phyloP scores from a whole-genome alignment of 163 green algal species.

The Volvox carteri region DNA sequence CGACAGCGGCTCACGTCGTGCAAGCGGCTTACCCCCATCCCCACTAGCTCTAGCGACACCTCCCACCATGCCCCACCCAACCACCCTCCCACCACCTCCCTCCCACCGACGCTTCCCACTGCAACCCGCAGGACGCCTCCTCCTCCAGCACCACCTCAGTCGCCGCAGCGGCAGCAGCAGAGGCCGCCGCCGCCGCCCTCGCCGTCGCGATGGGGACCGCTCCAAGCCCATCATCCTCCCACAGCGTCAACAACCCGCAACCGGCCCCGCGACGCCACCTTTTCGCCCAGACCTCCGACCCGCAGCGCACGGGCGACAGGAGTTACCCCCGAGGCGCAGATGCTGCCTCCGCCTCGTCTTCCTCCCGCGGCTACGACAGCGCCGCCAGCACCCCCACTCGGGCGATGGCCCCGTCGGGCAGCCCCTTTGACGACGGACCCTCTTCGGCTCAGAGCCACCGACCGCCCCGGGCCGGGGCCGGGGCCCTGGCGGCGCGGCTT shows the following conservation, averaged over 20 bases:
- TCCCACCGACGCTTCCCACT: background rate
- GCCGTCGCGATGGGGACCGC: too few relatives aligned
- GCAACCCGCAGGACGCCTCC: background rate
- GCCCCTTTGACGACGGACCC: constrained; percentile 38
- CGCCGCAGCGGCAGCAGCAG: background rate
- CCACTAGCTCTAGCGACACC: too few relatives aligned
- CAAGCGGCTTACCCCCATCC: too few relatives aligned
- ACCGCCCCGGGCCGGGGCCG: background rate
- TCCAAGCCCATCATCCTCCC: background rate
- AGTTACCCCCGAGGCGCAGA: too few relatives aligned
- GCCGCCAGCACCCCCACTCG: constrained; percentile 40
- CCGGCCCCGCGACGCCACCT: constrained; percentile 18
- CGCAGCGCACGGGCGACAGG: too few relatives aligned
- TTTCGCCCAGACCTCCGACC: constrained; percentile 19
- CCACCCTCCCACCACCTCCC: too few relatives aligned
- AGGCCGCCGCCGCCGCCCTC: too few relatives aligned
- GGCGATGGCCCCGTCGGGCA: background rate
- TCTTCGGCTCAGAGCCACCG: constrained; percentile 2
- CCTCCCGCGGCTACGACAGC: constrained; percentile 38
- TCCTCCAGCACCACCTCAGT: background rate
- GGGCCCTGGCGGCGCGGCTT: constrained; percentile 16
- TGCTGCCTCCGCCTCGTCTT: too few relatives aligned
- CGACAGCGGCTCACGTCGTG: too few relatives aligned
- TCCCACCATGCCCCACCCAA: too few relatives aligned
- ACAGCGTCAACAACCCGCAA: background rate